These are phyloP conservation scores for Xerocomellus chrysenteron DNA, from an alignment of 768 basidiomycete genomes.

Conservation along the genomic window DNA sequence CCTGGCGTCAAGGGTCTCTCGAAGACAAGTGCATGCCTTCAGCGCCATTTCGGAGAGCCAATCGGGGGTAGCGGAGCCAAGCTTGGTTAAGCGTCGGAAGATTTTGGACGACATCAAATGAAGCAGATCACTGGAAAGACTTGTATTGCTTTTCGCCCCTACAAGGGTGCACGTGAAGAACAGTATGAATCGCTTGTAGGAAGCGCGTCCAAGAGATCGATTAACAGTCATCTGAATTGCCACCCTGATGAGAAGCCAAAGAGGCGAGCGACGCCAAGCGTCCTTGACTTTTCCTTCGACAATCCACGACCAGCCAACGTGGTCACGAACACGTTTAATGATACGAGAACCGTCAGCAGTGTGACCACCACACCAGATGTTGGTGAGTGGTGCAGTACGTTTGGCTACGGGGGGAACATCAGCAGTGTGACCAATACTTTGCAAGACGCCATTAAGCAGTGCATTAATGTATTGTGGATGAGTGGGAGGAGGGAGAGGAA, in stretches of 20 bases:
- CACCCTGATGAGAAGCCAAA: too few species aligned
- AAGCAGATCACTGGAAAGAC: slow-evolving; percentile 23
- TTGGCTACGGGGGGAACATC: too few species aligned
- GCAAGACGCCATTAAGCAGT: too few species aligned
- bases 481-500: too few species aligned
- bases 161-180: slow-evolving; percentile 36
- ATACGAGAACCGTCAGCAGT: background rate
- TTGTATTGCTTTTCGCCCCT: slow-evolving; percentile 7
- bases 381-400: too few species aligned
- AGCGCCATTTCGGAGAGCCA: background rate
- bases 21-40: background rate
- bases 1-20: background rate
- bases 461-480: too few species aligned
- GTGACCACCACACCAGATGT: too few species aligned
- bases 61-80: background rate
- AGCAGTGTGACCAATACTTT: background rate
- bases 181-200: slow-evolving; percentile 46
- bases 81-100: slow-evolving; percentile 16
- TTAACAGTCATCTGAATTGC: too few species aligned
- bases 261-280: too few species aligned
- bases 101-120: slow-evolving; percentile 24
- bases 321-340: background rate
- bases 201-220: too few species aligned
- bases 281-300: too few species aligned
- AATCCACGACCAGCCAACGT: background rate